phyloP scores from a whole-genome alignment of 768 basidiomycete species.

The Russula dissimulans region DNA sequence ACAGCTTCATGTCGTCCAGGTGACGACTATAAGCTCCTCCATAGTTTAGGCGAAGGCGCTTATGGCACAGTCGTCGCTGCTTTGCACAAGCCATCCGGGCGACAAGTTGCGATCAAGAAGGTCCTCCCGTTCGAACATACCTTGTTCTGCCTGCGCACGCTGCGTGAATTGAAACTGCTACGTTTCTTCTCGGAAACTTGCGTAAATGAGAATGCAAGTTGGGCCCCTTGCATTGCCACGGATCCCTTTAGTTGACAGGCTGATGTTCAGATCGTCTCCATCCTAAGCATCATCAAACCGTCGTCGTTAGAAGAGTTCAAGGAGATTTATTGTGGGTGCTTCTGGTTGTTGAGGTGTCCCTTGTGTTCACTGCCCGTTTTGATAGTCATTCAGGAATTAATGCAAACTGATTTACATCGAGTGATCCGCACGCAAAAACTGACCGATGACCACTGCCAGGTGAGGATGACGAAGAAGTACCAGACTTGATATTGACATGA shows the following conservation, averaged over 20 bases:
- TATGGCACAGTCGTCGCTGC: slow-evolving; percentile 90
- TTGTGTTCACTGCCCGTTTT: background rate
- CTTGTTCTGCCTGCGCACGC: slow-evolving; percentile 80
- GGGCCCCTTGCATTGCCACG: slow-evolving; percentile 1
- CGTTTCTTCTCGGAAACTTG: slow-evolving; percentile 77
- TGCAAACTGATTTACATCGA: slow-evolving; percentile 87
- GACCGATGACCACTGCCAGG: slow-evolving; percentile 85
- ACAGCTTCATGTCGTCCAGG: slow-evolving; percentile 31
- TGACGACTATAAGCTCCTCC: slow-evolving; percentile 63
- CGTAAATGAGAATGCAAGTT: slow-evolving; percentile 67
- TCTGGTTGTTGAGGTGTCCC: background rate
- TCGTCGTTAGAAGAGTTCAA: slow-evolving; percentile 65
- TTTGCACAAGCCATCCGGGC: slow-evolving; percentile 68
- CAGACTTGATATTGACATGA: slow-evolving; percentile 9
- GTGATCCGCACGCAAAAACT: slow-evolving; percentile 86
- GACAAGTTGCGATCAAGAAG: slow-evolving; percentile 92
- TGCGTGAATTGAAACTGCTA: slow-evolving; percentile 85
- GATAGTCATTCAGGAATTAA: slow-evolving; percentile 74
- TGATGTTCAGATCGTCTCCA: slow-evolving; percentile 68
- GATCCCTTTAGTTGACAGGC: background rate
- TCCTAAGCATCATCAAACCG: slow-evolving; percentile 86
- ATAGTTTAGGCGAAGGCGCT: slow-evolving; percentile 76
- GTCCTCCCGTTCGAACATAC: slow-evolving; percentile 92
- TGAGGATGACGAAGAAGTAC: slow-evolving; percentile 24
- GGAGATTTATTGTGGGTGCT: slow-evolving; percentile 68